These are phyloP conservation scores for Clonostachys byssicola DNA, from an alignment of 2,329 filamentous ascomycete genomes.

Conservation along the genomic window DNA sequence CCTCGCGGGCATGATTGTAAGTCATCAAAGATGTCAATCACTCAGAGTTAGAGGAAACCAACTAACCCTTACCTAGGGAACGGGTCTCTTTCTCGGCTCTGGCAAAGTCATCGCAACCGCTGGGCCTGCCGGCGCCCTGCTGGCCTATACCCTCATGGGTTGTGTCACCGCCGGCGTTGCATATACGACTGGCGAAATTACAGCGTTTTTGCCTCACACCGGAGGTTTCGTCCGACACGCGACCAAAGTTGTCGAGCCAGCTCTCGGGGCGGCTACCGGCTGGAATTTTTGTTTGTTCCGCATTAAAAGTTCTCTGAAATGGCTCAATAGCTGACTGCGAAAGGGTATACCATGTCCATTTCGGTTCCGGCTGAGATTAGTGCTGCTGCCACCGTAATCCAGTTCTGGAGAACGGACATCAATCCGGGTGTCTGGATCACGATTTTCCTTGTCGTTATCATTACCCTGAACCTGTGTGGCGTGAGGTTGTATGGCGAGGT, in stretches of 20 bases:
- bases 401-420: constrained; percentile 68
- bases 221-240: constrained; percentile 92
- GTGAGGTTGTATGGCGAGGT: constrained; percentile 87
- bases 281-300: constrained; percentile 64
- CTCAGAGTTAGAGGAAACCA: no score
- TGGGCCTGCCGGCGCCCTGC: constrained; percentile 72
- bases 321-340: constrained; percentile 40
- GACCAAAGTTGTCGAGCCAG: constrained; percentile 89
- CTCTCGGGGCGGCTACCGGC: constrained; percentile 93
- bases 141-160: constrained; percentile 77
- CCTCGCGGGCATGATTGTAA: no score
- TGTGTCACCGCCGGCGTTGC: constrained; percentile 89
- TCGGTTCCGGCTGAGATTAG: constrained; percentile 77
- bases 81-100: constrained; percentile 83
- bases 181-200: constrained; percentile 87
- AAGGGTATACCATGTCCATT: constrained; percentile 70
- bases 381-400: constrained; percentile 77
- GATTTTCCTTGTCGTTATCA: constrained; percentile 73
- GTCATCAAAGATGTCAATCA: no score
- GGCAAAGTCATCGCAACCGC: constrained; percentile 66
- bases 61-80: constrained; percentile 36
- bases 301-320: no score
- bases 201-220: constrained; percentile 84
- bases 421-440: constrained; percentile 75
- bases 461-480: constrained; percentile 81